A percentile compares a stretch with the other conserved stretches of the same genome.
Conservation (phyloP, 257 asterid genomes). For the Solanum boliviense region DNA sequence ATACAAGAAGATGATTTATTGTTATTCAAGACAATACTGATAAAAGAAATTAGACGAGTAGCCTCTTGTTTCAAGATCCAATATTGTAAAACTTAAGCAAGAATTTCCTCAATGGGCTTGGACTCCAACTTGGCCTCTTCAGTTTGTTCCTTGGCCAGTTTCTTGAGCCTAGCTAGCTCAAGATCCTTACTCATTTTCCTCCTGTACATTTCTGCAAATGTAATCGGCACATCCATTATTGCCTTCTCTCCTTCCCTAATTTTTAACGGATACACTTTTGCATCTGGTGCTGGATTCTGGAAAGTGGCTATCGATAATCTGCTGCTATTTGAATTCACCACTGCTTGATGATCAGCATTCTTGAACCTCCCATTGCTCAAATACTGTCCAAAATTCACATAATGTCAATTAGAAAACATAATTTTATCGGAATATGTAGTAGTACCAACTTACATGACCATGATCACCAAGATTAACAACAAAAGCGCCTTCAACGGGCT, state of each 20-base stretch:
- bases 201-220: conserved; percentile 67
- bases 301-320: conserved; percentile 78
- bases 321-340: conserved; percentile 61
- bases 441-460: conserved; percentile 45
- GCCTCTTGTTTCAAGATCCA: background rate
- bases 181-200: conserved; percentile 76
- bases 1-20: background rate
- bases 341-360: conserved; percentile 91
- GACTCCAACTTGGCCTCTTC: conserved; percentile 9
- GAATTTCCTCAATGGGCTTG: conserved; percentile 27
- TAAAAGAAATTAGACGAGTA: background rate
- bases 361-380: conserved; percentile 92
- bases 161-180: conserved; percentile 54
- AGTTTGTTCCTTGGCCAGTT: conserved; percentile 39
- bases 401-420: background rate
- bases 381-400: conserved; percentile 39
- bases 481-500: conserved; percentile 75
- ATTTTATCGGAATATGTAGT: background rate
- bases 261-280: conserved; percentile 57
- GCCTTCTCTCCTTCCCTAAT: conserved; percentile 48
- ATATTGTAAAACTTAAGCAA: conserved; percentile 10
- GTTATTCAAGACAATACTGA: background rate
- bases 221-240: conserved; percentile 39
- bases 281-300: conserved; percentile 71
- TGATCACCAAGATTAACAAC: conserved; percentile 93